A percentile compares a stretch with the other conserved stretches of the same genome.
Evolutionary conservation across 352 stramenopile genomes (phyloP).

Genomic region (Phytopythium cucurbitacearum): DNA sequence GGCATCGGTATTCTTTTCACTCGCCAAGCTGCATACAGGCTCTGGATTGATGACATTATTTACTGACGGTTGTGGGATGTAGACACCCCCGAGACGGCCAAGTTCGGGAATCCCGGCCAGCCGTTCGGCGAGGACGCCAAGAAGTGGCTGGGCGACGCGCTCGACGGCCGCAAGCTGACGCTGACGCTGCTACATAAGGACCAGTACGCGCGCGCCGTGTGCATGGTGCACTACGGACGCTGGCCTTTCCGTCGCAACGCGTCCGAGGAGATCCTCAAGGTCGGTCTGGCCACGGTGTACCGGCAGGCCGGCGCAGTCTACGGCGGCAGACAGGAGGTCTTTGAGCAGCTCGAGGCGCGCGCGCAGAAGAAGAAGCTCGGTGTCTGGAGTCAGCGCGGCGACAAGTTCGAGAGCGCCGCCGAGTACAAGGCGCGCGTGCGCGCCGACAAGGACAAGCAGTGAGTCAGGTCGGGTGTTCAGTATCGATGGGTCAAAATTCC

Average conservation of each 20-base stretch:
- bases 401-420: constrained; percentile 63
- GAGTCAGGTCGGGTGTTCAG: not conserved
- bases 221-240: constrained; percentile 72
- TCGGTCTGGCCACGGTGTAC: constrained; percentile 67
- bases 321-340: constrained; percentile 58
- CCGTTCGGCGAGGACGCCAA: constrained; percentile 80
- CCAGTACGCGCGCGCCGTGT: constrained; percentile 81
- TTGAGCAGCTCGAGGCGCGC: constrained; percentile 61
- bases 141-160: constrained; percentile 43
- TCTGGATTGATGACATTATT: constrained; percentile 1
- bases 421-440: constrained; percentile 77
- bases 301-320: constrained; percentile 79
- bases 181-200: constrained; percentile 82
- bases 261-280: constrained; percentile 79
- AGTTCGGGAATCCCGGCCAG: constrained; percentile 77
- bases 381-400: constrained; percentile 68
- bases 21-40: constrained; percentile 1
- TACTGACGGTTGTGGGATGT: not conserved
- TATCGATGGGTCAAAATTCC: not conserved
- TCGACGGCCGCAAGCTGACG: constrained; percentile 52
- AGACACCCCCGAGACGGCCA: constrained; percentile 84
- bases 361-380: constrained; percentile 59
- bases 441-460: constrained; percentile 32
- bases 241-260: constrained; percentile 80
- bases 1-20: constrained; percentile 42